These are phyloP conservation scores for Akanthomyces lecanii DNA, from an alignment of 2,329 filamentous ascomycete species.

Conservation along the genomic window DNA sequence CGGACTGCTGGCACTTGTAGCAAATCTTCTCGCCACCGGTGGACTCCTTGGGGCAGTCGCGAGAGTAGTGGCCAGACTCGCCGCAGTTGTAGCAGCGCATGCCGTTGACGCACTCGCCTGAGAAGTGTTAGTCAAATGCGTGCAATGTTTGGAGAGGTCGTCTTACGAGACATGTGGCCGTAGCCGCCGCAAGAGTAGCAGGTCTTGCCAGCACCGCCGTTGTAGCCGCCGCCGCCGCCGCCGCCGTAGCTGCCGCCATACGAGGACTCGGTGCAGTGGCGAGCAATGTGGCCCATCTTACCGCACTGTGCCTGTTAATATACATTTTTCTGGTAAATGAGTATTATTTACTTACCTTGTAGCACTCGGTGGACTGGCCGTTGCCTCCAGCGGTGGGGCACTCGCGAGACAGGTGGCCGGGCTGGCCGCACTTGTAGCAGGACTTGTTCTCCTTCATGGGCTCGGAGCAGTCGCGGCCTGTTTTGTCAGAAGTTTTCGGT, in stretches of 20 bases:
- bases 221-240: conserved; percentile 40
- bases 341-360: conserved; percentile 60
- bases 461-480: conserved; percentile 85
- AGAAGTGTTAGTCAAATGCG: conserved; percentile 20
- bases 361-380: conserved; percentile 67
- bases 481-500: conserved; percentile 19
- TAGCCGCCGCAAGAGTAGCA: conserved; percentile 98
- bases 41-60: conserved; percentile 93
- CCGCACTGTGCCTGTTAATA: conserved; percentile 60
- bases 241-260: conserved; percentile 46
- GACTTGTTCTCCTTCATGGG: conserved; percentile 81
- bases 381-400: conserved; percentile 57
- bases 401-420: conserved; percentile 89
- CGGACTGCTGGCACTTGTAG: conserved; percentile 86
- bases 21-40: conserved; percentile 87
- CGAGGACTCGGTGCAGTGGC: conserved; percentile 72
- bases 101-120: conserved; percentile 90
- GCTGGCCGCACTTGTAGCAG: conserved; percentile 74
- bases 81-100: conserved; percentile 99
- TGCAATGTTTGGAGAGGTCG: background rate
- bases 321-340: background rate
- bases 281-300: conserved; percentile 92
- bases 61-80: conserved; percentile 90
- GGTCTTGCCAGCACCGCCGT: conserved; percentile 65
- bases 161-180: conserved; percentile 85